A percentile compares a stretch with the other conserved stretches of the same genome.
phyloP scores from a whole-genome alignment of 495 filamentous ascomycete species.

The Melanomma pulvis-pyrius region DNA sequence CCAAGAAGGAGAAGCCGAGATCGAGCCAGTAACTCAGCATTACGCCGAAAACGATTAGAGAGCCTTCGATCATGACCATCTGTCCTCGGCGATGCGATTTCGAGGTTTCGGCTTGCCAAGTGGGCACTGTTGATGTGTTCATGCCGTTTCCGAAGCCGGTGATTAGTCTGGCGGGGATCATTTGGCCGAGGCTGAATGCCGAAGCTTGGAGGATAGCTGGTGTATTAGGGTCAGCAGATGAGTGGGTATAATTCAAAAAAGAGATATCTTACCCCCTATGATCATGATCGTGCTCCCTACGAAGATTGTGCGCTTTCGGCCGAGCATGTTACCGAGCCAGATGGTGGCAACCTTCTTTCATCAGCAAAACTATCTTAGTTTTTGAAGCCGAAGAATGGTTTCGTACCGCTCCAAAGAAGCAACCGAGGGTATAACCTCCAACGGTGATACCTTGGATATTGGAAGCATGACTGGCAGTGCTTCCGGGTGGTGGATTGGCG shows the following conservation, averaged over 20 bases:
- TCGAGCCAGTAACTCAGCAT: slow-evolving; percentile 43
- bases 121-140: slow-evolving; percentile 52
- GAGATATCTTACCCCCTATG: slow-evolving; percentile 53
- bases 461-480: slow-evolving; percentile 33
- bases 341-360: slow-evolving; percentile 57
- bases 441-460: slow-evolving; percentile 54
- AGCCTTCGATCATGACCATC: slow-evolving; percentile 47
- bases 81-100: slow-evolving; percentile 45
- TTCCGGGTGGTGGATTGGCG: slow-evolving; percentile 35
- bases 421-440: slow-evolving; percentile 72
- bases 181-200: slow-evolving; percentile 61
- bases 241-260: background rate
- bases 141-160: slow-evolving; percentile 70
- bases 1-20: slow-evolving; percentile 51
- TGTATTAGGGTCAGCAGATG: background rate
- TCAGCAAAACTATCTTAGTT: too few species aligned
- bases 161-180: slow-evolving; percentile 66
- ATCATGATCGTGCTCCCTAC: slow-evolving; percentile 72
- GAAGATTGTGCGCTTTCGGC: slow-evolving; percentile 72
- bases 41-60: slow-evolving; percentile 42
- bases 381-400: too few species aligned
- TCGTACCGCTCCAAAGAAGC: slow-evolving; percentile 65
- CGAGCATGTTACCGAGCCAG: slow-evolving; percentile 71
- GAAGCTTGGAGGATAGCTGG: slow-evolving; percentile 62
- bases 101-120: slow-evolving; percentile 41